phyloP scores from a whole-genome alignment of 2,329 filamentous ascomycete species.

The Venturia effusa region DNA sequence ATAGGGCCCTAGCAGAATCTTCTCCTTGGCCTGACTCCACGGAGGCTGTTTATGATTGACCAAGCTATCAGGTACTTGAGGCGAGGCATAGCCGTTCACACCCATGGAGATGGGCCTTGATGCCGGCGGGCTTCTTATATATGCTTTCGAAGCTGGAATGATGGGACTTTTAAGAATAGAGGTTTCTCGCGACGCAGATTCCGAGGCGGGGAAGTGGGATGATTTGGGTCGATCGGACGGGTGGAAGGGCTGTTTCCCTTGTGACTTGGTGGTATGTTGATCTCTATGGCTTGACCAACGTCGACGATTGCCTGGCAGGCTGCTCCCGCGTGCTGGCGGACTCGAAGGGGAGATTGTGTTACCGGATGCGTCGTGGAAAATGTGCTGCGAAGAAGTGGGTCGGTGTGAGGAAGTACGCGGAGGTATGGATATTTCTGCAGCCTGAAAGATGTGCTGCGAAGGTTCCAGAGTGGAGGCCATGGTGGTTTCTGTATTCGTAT shows the following conservation, averaged over 20 bases:
- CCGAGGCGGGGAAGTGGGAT: constrained; percentile 1
- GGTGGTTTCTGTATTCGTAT: neutral
- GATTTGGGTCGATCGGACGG: neutral
- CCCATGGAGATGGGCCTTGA: neutral
- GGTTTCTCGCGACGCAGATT: neutral
- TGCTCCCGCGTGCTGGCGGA: neutral
- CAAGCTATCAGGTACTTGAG: neutral
- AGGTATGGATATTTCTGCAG: neutral
- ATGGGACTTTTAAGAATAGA: neutral
- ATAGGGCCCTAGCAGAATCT: constrained; percentile 65
- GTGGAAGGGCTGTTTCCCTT: neutral
- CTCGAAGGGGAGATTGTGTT: neutral
- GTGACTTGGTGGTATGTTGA: neutral
- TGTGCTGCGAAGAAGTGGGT: neutral
- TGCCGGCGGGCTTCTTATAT: neutral
- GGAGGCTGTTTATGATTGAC: neutral
- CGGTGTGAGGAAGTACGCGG: neutral
- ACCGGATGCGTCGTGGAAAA: neutral
- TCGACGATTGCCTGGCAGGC: neutral
- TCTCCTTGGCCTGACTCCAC: constrained; percentile 68
- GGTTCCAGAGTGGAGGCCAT: neutral
- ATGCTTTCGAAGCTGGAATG: neutral
- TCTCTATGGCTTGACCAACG: neutral
- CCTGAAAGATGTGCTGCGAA: neutral
- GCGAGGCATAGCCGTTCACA: neutral